Conservation (phyloP, 352 stramenopile species). For the Phytophthora ohioensis region DNA sequence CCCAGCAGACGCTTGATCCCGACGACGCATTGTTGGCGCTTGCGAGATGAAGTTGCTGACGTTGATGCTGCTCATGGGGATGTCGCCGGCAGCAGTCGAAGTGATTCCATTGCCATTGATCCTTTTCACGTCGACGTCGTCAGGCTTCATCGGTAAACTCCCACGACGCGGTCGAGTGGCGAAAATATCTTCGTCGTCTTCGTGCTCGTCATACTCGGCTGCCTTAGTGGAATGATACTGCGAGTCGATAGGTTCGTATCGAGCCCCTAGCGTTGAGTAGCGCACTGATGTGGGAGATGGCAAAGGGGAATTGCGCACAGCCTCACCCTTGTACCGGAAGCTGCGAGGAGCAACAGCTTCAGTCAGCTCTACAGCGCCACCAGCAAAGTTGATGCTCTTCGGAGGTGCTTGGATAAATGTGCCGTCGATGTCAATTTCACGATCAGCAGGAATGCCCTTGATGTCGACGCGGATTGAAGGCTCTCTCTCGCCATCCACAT, state of each 20-base stretch:
- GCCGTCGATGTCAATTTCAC: constrained; percentile 46
- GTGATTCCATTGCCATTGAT: constrained; percentile 22
- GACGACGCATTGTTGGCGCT: constrained; percentile 18
- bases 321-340: constrained; percentile 73
- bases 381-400: constrained; percentile 79
- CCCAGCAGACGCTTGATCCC: constrained; percentile 19
- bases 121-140: constrained; percentile 23
- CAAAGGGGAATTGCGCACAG: constrained; percentile 44
- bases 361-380: constrained; percentile 58
- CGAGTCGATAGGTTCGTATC: constrained; percentile 70
- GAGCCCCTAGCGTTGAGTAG: constrained; percentile 69
- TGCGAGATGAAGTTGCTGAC: constrained; percentile 33
- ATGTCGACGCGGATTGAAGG: constrained; percentile 55
- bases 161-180: constrained; percentile 42
- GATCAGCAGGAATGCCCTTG: constrained; percentile 62
- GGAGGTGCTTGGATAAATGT: constrained; percentile 49
- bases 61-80: constrained; percentile 51
- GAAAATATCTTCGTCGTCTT: constrained; percentile 46
- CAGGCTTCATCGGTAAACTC: constrained; percentile 47
- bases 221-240: constrained; percentile 83
- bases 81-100: constrained; percentile 14
- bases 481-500: constrained; percentile 65
- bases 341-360: constrained; percentile 62
- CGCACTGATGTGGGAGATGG: constrained; percentile 50
- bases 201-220: constrained; percentile 66